Evolutionary conservation across 805 yeast genomes (phyloP), one percentile per base, ranked within the genome.

Genomic region (Scheffersomyces coipomensis): DNA sequence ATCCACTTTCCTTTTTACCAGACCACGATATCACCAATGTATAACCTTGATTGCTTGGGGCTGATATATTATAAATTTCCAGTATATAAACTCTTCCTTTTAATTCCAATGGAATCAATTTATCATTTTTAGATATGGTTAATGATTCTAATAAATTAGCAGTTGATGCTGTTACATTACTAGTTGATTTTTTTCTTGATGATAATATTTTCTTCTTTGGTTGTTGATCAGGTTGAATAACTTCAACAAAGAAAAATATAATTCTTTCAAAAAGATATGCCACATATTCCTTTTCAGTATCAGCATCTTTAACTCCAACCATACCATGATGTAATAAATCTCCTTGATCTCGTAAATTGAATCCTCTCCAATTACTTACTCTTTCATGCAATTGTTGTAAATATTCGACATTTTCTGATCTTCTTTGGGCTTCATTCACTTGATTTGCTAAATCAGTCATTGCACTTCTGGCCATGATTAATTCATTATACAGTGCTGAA

Each of bases 351-450:
- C 72, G 73, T 32, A 85, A 68, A 43, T 82, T 81, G 57, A 88
- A 88, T 17, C 97, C 97, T 51, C 88, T 81, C 99, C 99, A 93
- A 63, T 90, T 95, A 17, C 74, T 70, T 9, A 91, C 95, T 42
- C 90, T 77, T 16, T 80, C 86, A 39, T 76, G 73, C 32, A 93
- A 72, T 38, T 83, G 84, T 48, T 77, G 79, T 30, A 86, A 71
- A 26, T 79, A 75, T 42, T 81, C 85, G 39, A 81, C 76, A 61
- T 93, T 93, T 59, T 93, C 99, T 1, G 93, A 83, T 47, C 86
- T 74, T 62, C 99, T 77, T 66, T 90, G 97, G 15, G 95, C 88
- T 60, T 93, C 99, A 64, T 93, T 93, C 25, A 93, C 91, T 48
- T 79, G 81, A 49, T 79, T 76, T 16, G 97, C 96, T 52, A 91